Percentiles rank a stretch among this genome's conserved stretches.
phyloP scores from a whole-genome alignment of 2,329 filamentous ascomycete species.

The Aspergillus pseudoviridinutans region DNA sequence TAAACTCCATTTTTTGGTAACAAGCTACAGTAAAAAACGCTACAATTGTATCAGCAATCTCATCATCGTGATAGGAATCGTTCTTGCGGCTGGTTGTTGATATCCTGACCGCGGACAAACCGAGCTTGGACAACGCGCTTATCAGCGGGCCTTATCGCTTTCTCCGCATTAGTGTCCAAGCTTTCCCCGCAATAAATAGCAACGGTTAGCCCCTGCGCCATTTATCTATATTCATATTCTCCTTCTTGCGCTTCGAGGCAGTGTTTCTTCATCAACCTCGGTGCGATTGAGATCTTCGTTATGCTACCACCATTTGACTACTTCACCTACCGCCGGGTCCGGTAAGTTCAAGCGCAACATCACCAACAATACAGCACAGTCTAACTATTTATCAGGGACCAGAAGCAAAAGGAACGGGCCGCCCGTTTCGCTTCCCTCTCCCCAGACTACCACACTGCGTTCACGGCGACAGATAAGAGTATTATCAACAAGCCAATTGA shows the following conservation, averaged over 20 bases:
- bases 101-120: background rate
- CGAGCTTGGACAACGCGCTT: conserved; percentile 9
- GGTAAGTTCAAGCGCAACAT: conserved; percentile 47
- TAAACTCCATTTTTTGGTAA: background rate
- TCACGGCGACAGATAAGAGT: conserved; percentile 61
- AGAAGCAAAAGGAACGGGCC: conserved; percentile 74
- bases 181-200: conserved; percentile 21
- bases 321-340: conserved; percentile 66
- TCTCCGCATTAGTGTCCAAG: conserved; percentile 14
- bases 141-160: conserved; percentile 20
- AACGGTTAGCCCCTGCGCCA: background rate
- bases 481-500: conserved; percentile 72
- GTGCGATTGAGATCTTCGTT: conserved; percentile 4
- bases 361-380: conserved; percentile 6
- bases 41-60: background rate
- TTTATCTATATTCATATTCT: background rate
- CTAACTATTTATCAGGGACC: conserved; percentile 51
- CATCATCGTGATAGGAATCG: background rate
- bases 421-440: conserved; percentile 66
- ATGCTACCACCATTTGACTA: conserved; percentile 60
- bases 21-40: background rate
- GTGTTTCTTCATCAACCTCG: background rate
- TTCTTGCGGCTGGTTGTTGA: background rate
- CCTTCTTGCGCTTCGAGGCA: background rate
- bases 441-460: conserved; percentile 59